Conservation (phyloP, 306 rosid genomes). For the Quercus gilva region DNA sequence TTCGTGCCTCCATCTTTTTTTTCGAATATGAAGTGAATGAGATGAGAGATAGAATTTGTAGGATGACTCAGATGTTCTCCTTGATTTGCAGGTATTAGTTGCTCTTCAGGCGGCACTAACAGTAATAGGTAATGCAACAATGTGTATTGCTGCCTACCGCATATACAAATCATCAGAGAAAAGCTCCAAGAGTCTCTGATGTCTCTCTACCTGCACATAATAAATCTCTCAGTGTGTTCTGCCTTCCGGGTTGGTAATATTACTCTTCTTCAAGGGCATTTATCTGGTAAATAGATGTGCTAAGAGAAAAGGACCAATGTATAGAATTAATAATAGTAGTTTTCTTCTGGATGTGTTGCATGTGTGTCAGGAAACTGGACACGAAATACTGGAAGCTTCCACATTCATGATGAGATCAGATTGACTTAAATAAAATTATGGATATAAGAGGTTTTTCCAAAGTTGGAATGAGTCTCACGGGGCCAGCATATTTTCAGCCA, state of each 20-base stretch:
- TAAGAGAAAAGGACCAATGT: background rate
- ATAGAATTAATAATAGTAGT: background rate
- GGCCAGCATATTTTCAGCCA: background rate
- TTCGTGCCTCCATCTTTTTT: constrained; percentile 16
- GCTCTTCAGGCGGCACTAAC: constrained; percentile 93
- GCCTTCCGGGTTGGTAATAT: constrained; percentile 23
- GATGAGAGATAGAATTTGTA: background rate
- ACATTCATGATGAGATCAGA: constrained; percentile 1
- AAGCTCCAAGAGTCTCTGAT: constrained; percentile 53
- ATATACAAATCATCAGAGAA: constrained; percentile 73
- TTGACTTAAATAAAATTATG: background rate
- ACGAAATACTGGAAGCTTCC: constrained; percentile 12
- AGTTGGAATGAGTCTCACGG: background rate
- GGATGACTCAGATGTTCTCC: constrained; percentile 14
- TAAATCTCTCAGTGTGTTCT: background rate
- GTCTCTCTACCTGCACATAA: background rate
- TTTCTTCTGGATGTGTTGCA: background rate
- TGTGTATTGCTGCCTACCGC: constrained; percentile 88
- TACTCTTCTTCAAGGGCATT: constrained; percentile 6
- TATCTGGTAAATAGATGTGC: background rate
- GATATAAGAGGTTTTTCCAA: background rate
- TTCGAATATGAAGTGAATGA: constrained; percentile 7
- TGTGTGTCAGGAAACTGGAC: constrained; percentile 12
- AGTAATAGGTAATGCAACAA: constrained; percentile 76
- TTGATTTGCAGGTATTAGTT: constrained; percentile 78